Conservation (phyloP, 805 yeast species). For the Ascoidea tarda region DNA sequence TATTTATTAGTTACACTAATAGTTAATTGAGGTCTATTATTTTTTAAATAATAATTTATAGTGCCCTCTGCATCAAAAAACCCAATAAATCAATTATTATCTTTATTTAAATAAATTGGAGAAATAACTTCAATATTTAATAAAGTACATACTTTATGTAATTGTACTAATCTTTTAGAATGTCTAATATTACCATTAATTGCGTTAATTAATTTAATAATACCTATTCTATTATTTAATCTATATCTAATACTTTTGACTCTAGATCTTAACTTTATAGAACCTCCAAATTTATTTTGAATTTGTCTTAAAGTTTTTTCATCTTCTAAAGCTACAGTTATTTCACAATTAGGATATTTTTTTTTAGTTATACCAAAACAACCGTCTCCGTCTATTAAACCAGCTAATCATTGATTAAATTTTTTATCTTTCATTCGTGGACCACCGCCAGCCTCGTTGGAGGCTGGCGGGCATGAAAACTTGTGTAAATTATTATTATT, state of each 20-base stretch:
- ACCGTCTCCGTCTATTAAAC: constrained; percentile 6
- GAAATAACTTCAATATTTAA: neutral
- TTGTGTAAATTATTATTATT: neutral
- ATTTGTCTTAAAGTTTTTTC: constrained; percentile 1
- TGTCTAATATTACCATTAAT: constrained; percentile 4
- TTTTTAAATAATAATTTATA: too few relatives aligned
- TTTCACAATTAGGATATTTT: neutral
- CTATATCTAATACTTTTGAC: constrained; percentile 3
- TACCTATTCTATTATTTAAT: constrained; percentile 3
- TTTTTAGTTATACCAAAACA: neutral
- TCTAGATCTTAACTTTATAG: constrained; percentile 1
- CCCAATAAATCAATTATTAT: neutral
- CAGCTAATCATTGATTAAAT: constrained; percentile 4
- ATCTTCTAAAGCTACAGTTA: constrained; percentile 1
- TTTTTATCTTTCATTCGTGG: too few relatives aligned
- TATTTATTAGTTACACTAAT: too few relatives aligned
- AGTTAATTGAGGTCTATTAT: too few relatives aligned
- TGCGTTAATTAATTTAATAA: constrained; percentile 2
- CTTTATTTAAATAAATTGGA: neutral
- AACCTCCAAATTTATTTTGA: constrained; percentile 4
- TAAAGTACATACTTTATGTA: constrained; percentile 1
- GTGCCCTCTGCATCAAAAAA: neutral
- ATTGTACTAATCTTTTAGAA: constrained; percentile 4
- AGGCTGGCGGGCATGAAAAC: too few relatives aligned
- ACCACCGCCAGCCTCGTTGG: too few relatives aligned